phyloP scores from a whole-genome alignment of 192 early-diverging fungal species.

The Glomus cerebriforme region DNA sequence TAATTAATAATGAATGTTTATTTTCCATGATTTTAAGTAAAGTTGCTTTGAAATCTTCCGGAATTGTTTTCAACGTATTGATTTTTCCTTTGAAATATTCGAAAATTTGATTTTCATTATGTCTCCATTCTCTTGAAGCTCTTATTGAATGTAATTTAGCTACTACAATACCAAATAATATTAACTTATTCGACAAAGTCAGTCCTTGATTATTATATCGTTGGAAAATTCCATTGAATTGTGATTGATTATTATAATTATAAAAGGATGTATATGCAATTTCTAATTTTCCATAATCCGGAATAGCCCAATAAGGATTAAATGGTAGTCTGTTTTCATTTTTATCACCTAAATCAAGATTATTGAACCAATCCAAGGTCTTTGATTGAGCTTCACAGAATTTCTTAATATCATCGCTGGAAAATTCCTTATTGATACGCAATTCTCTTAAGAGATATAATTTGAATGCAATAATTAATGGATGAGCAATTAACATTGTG shows the following conservation, averaged over 20 bases:
- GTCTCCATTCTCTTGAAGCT: constrained; percentile 15
- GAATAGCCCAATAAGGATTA: constrained; percentile 17
- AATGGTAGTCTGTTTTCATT: constrained; percentile 17
- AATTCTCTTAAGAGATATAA: constrained; percentile 32
- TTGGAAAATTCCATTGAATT: background rate
- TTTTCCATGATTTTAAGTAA: background rate
- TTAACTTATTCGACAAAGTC: background rate
- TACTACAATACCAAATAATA: constrained; percentile 3
- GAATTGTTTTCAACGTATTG: background rate
- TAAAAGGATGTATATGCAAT: background rate
- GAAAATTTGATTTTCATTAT: background rate
- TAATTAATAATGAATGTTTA: background rate
- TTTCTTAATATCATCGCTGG: constrained; percentile 11
- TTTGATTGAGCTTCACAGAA: constrained; percentile 6
- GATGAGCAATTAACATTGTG: background rate
- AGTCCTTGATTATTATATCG: background rate
- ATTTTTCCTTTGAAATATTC: constrained; percentile 9
- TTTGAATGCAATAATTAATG: constrained; percentile 24
- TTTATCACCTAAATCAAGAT: background rate
- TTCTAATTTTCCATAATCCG: constrained; percentile 1
- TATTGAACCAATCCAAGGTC: background rate
- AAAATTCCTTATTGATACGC: background rate
- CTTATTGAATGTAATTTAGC: background rate
- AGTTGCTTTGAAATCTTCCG: background rate
- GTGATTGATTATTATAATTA: background rate